Percentiles rank a stretch among this genome's conserved stretches.
phyloP scores from a whole-genome alignment of 2,329 filamentous ascomycete species.

The Cytospora chrysosperma region DNA sequence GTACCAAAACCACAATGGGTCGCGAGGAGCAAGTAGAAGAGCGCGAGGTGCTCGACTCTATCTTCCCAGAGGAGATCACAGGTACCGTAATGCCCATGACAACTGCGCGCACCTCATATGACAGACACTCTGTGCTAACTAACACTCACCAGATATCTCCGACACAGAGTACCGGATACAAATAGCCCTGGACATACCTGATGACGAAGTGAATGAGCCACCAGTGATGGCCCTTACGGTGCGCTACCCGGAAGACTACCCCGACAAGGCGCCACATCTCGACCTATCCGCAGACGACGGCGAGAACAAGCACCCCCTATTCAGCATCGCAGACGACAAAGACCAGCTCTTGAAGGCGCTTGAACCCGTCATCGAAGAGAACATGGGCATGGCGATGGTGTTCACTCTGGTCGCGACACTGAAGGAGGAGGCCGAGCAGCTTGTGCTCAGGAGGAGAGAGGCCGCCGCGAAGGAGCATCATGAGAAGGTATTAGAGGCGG shows the following conservation, averaged over 20 bases:
- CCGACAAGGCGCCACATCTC: conserved; percentile 79
- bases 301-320: conserved; percentile 64
- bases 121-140: conserved; percentile 12
- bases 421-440: conserved; percentile 86
- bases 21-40: conserved; percentile 92
- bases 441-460: conserved; percentile 72
- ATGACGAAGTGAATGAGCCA: conserved; percentile 57
- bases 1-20: conserved; percentile 53
- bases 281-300: conserved; percentile 76
- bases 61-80: conserved; percentile 97
- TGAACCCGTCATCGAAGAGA: conserved; percentile 79
- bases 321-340: conserved; percentile 81
- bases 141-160: conserved; percentile 70
- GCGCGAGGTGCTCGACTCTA: conserved; percentile 95
- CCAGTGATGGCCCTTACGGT: conserved; percentile 80
- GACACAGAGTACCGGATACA: conserved; percentile 86
- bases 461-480: conserved; percentile 59
- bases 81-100: conserved; percentile 46
- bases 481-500: conserved; percentile 56
- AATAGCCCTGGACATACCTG: conserved; percentile 76
- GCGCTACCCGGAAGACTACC: conserved; percentile 86
- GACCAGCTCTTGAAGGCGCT: conserved; percentile 68
- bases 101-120: background rate
- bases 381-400: conserved; percentile 95
- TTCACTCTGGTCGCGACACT: conserved; percentile 86